Evolutionary conservation across 2,329 filamentous ascomycete genomes (phyloP), one percentile per base, ranked within the genome.

Genomic region (Lomentospora prolificans): DNA sequence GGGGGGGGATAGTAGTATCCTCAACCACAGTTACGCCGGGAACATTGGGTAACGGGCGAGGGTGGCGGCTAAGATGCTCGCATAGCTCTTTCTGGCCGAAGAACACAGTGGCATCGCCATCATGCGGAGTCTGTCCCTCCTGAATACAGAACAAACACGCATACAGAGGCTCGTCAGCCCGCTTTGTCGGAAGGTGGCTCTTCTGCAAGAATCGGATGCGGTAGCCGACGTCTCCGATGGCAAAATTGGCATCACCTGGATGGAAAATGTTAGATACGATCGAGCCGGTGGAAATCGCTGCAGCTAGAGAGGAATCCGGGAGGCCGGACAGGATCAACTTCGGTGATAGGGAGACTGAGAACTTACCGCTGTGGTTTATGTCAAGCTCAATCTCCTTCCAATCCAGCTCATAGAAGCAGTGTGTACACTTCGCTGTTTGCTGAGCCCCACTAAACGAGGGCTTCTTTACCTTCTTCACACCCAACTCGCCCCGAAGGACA

Each of bases 91-190:
- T 74, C 51, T 78, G 75, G 50, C 65, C 75, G 62, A 79, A 77
- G 64, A 82, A 82, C 7, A 82, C 75, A 0, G 79, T 82, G 2
- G 79, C 74, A 51, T 82, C 79, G 60, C 75, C 76, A 56, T 77
- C 72, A 51, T 81, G 75, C 2, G 74, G 64, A 0, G 78, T 80
- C n/a, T 63, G 69, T 0, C 77, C 77, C 17, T 68, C 58, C 4
- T 75, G 70, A 3, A 80, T 67, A 62, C 79, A 82, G 61, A 82
- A 81, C 1, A 79, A 59, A 58, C 79, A 82, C 3, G 69, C 78
- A 61, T 79, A 82, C 48, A 79, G 63, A 53, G 76, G 70, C 58
- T 81, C 78, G 46, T 81, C 78, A 14, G 75, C 67, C 12, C 75
- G 69, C 55, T 72, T 73, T 4, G 76, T 74, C 0, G 72, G 64